Evolutionary conservation across 345 rosid genomes (phyloP).

Genomic region (Geranium brycei): DNA sequence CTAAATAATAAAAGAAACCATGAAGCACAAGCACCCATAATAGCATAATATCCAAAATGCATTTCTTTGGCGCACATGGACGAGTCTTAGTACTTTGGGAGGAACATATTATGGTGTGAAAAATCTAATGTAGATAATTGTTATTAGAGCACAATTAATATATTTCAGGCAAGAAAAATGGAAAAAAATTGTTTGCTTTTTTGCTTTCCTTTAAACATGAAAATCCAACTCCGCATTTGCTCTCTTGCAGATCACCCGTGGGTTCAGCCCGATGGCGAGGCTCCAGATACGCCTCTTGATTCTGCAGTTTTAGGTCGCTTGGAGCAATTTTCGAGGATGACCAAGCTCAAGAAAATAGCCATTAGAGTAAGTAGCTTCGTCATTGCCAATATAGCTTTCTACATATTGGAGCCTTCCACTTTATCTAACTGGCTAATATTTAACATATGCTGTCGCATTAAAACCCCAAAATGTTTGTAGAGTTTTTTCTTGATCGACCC

Average conservation of each 20-base stretch:
- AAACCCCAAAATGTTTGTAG: no score
- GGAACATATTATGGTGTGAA: no score
- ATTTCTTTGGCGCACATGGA: no score
- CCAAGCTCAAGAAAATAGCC: slow-evolving; percentile 89
- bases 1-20: no score
- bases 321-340: slow-evolving; percentile 90
- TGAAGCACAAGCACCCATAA: no score
- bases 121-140: no score
- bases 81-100: no score
- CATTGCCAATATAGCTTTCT: background rate
- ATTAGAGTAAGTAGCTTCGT: slow-evolving; percentile 41
- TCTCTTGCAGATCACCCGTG: slow-evolving; percentile 75
- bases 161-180: background rate
- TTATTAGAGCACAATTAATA: no score
- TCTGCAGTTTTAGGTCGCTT: slow-evolving; percentile 75
- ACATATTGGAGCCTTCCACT: background rate
- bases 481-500: no score
- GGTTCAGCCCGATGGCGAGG: slow-evolving; percentile 70
- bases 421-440: no score
- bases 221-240: slow-evolving; percentile 5
- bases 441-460: no score
- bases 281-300: slow-evolving; percentile 87
- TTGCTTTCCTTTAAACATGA: background rate
- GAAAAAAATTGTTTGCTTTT: background rate
- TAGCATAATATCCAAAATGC: no score